Evolutionary conservation across 176 grass and related monocot species (phyloP), one percentile per base, ranked within the genome.

Genomic region (Alopecurus myosuroides): DNA sequence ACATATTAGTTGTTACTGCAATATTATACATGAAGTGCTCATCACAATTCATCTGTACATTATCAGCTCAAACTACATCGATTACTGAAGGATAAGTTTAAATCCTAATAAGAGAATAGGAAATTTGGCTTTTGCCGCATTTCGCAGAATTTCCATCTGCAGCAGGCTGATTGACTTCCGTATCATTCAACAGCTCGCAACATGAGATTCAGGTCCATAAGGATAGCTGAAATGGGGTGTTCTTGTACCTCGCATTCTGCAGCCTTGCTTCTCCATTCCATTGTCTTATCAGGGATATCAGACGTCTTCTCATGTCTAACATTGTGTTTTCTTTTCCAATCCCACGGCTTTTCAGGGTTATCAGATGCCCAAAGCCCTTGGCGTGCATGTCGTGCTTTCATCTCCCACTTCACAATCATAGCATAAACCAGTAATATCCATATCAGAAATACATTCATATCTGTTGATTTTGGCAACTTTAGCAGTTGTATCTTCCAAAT

Each of bases 321-420:
- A 19, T 82, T 82, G 50, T 84, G 70, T 18, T 72, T 74, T 26
- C 45, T 90, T 46, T 79, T 90, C 83, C 83, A 90, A 2, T 90
- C 51, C 88, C 88, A 90, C 2, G 80, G 84, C 42, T 83, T 79
- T 74, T 83, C 88, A 15, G 84, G 88, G 79, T 90, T 79, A 25
- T 64, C 19, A 35, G 23, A 65, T 29, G 25, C 64, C 88, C 88
- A 90, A 39, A 90, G 74, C 22, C 88, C 88, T 66, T 20, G 67
- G 6, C 84, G 53, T 42, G 79, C 84, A 12, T 17, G 39, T 3
- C 18, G 37, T 11, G 84, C 88, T 78, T 83, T 46, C 19, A 78
- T 65, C 44, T 90, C 22, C 88, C 88, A 90, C 88, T 90, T 85
- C 63, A 65, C 30, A 58, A 56, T 49, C 39, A 31, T 5, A 81